These are phyloP conservation scores for Solanum gandarillasii DNA, from an alignment of 257 asterid genomes.

Conservation along the genomic window DNA sequence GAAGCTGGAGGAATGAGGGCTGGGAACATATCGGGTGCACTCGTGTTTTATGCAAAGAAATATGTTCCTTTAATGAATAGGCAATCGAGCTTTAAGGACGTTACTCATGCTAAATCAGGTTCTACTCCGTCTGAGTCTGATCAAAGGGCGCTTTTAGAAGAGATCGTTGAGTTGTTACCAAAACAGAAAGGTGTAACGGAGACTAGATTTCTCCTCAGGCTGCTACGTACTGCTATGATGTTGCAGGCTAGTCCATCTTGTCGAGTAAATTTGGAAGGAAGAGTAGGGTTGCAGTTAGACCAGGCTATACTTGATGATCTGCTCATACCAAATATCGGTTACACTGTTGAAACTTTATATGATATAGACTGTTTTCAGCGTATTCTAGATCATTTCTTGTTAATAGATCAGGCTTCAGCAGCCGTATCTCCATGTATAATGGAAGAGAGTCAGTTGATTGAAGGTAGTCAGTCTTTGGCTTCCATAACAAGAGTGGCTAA, in stretches of 20 bases:
- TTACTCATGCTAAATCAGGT: constrained; percentile 23
- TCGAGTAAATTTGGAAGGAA: constrained; percentile 59
- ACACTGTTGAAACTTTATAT: constrained; percentile 52
- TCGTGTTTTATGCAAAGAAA: constrained; percentile 66
- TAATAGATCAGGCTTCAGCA: constrained; percentile 42
- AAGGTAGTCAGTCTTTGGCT: constrained; percentile 28
- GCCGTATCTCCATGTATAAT: constrained; percentile 52
- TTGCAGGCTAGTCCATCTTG: constrained; percentile 54
- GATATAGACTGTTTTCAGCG: constrained; percentile 87
- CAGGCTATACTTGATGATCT: constrained; percentile 64
- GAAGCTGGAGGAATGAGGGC: constrained; percentile 59
- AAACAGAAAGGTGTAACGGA: constrained; percentile 49
- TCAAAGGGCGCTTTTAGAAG: constrained; percentile 69
- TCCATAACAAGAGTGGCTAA: constrained; percentile 76
- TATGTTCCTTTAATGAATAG: constrained; percentile 71
- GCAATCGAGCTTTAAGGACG: constrained; percentile 58
- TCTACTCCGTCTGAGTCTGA: constrained; percentile 76
- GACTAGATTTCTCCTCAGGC: constrained; percentile 59
- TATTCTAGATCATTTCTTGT: constrained; percentile 74
- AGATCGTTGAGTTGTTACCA: constrained; percentile 64
- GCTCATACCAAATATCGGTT: constrained; percentile 58
- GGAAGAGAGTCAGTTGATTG: constrained; percentile 44
- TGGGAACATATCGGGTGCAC: constrained; percentile 53
- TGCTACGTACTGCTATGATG: constrained; percentile 62
- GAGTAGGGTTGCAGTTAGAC: constrained; percentile 71